Conservation (phyloP, 768 basidiomycete species). For the Kwoniella dendrophila region DNA sequence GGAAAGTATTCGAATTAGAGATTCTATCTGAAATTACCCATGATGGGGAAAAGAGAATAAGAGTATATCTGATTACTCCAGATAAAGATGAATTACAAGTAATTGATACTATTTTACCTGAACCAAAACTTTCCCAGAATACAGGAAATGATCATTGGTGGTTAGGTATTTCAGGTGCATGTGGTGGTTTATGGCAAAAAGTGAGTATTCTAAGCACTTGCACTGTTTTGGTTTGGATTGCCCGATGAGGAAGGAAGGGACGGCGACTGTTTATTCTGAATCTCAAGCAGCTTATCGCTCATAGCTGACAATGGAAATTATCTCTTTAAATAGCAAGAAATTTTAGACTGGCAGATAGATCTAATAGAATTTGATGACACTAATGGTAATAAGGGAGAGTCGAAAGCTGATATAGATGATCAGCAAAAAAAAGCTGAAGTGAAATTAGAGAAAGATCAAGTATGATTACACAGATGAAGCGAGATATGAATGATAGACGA, state of each 20-base stretch:
- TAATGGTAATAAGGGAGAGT: neutral
- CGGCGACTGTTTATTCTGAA: neutral
- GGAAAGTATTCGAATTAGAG: slow-evolving; percentile 31
- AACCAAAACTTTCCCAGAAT: neutral
- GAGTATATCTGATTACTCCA: slow-evolving; percentile 21
- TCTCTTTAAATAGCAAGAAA: slow-evolving; percentile 30
- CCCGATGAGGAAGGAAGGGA: neutral
- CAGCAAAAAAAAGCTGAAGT: neutral
- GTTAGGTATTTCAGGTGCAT: slow-evolving; percentile 46
- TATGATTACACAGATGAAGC: neutral
- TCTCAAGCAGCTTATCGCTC: neutral
- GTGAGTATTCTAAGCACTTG: slow-evolving; percentile 25
- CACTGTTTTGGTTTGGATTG: neutral
- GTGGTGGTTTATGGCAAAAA: slow-evolving; percentile 48
- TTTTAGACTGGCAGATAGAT: slow-evolving; percentile 29
- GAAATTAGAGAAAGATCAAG: slow-evolving; percentile 4
- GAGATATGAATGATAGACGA: no score
- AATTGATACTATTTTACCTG: slow-evolving; percentile 27
- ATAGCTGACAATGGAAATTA: neutral
- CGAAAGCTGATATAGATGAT: neutral
- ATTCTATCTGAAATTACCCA: slow-evolving; percentile 23
- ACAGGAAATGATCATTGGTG: slow-evolving; percentile 28
- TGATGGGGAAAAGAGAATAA: slow-evolving; percentile 1
- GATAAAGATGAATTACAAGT: slow-evolving; percentile 17
- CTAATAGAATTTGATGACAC: slow-evolving; percentile 14